These are phyloP conservation scores for Stenocarpella maydis DNA, from an alignment of 2,329 filamentous ascomycete genomes.

Conservation along the genomic window DNA sequence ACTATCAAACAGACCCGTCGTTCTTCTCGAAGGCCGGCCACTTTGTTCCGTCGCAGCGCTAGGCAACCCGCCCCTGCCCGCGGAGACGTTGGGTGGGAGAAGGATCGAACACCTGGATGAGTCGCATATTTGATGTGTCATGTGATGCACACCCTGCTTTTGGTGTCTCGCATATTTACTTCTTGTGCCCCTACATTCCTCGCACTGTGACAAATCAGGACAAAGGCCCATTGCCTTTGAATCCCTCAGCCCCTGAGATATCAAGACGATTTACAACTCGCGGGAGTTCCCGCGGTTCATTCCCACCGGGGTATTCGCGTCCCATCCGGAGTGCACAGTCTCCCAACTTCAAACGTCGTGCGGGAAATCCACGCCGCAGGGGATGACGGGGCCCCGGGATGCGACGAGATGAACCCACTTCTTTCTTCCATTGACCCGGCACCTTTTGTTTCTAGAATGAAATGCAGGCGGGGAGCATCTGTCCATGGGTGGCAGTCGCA, in stretches of 20 bases:
- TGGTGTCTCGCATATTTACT: background rate
- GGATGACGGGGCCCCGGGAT: background rate
- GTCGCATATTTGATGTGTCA: conserved; percentile 22
- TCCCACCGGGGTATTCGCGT: background rate
- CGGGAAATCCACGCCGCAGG: background rate
- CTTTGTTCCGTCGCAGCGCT: conserved; percentile 28
- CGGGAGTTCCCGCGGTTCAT: background rate
- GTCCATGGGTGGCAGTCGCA: background rate
- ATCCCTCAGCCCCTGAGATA: background rate
- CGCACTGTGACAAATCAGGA: background rate
- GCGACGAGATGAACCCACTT: background rate
- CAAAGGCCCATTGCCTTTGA: background rate
- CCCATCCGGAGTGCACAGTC: background rate
- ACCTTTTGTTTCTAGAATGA: conserved; percentile 8
- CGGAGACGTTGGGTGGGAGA: background rate
- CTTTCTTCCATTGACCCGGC: background rate
- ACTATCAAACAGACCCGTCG: conserved; percentile 11
- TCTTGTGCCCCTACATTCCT: background rate
- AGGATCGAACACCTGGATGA: background rate
- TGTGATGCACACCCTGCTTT: conserved; percentile 11
- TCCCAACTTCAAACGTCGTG: background rate
- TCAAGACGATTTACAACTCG: background rate
- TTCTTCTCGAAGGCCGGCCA: conserved; percentile 12
- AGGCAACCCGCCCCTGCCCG: background rate
- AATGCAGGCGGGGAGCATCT: background rate